Base-by-base conservation (phyloP, 768 basidiomycete genomes). In the Phylloporus rhodoxanthus region DNA sequence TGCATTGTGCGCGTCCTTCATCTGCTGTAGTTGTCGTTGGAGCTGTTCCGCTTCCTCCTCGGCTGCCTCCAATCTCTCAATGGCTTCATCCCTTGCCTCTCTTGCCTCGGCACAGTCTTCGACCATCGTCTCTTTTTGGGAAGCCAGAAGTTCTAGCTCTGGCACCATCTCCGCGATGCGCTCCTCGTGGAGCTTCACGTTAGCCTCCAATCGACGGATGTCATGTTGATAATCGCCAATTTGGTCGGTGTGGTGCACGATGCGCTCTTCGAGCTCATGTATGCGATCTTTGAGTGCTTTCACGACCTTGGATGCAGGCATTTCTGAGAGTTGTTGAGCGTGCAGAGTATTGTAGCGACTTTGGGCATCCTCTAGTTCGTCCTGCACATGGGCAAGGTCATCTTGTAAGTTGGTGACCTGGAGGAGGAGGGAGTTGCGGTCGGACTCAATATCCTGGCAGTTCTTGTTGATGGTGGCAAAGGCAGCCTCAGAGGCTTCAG, bases 31-130 rank as follows among this genome's bases (percentile, higher is more conserved):
- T 23, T 65, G 57, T 25, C 61, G 65, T 38, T 70, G 68, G 25
- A 74, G 51, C n/a, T 55, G 64, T 61, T 84, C 87, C 44, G 79
- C 53, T 52, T 80, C 78, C 36, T 81, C 75, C 57, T 90, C 87
- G 51, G 83, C 62, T n/a, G 64, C 66, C 48, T 90, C 89, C 23
- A 77, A 64, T 51, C 69, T 71, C 47, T 62, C 59, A 37, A 82
- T 62, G 5, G 87, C 84, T 21, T 75, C 74, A 63, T 91, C 84
- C 30, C 89, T 74, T 19, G 83, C 78, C 47, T 84, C 84, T 46
- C 89, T 73, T 2, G 86, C 87, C 47, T 84, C 81, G 4, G 83
- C 82, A 58, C 89, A 91, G 60, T 91, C 89, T 54, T 90, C 87
- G 0, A 91, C 79, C 85, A 91, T 87, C 2, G 85, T 82, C 48